A percentile compares a stretch with the other conserved stretches of the same genome.
Evolutionary conservation across 345 rosid species (phyloP).

Genomic region (Cardamine occulta): DNA sequence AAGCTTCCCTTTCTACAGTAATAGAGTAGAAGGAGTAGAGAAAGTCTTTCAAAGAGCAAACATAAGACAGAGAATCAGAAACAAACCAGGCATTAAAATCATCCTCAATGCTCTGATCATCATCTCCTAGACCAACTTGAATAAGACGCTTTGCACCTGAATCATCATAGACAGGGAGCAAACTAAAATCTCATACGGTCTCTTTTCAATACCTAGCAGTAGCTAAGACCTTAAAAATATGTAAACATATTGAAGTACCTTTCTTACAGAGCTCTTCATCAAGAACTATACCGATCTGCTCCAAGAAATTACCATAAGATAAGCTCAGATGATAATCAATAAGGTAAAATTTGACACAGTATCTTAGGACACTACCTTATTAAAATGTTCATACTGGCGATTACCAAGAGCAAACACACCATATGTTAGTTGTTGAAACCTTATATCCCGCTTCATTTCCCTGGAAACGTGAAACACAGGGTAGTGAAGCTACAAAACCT

Average conservation of each 20-base stretch:
- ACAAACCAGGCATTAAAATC: slow-evolving; percentile 76
- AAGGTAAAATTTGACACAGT: slow-evolving; percentile 13
- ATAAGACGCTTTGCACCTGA: slow-evolving; percentile 75
- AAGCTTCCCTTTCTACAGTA: slow-evolving; percentile 17
- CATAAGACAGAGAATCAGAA: slow-evolving; percentile 2
- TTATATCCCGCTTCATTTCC: slow-evolving; percentile 59
- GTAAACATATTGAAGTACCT: slow-evolving; percentile 44
- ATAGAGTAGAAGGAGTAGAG: background rate
- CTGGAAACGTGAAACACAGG: slow-evolving; percentile 42
- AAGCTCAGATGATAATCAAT: slow-evolving; percentile 15
- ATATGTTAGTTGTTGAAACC: slow-evolving; percentile 69
- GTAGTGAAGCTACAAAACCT: background rate
- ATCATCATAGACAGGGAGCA: too few species aligned
- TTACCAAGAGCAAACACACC: slow-evolving; percentile 92
- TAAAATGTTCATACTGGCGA: slow-evolving; percentile 94
- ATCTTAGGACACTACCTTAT: slow-evolving; percentile 58
- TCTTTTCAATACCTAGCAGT: too few species aligned
- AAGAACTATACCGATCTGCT: slow-evolving; percentile 65
- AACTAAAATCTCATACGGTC: too few species aligned
- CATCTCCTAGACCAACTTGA: slow-evolving; percentile 93
- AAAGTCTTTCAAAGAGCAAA: slow-evolving; percentile 15
- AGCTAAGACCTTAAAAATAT: too few species aligned
- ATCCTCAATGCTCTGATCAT: slow-evolving; percentile 98
- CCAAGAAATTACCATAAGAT: slow-evolving; percentile 18
- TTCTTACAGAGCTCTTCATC: slow-evolving; percentile 64